Evolutionary conservation across 2,329 filamentous ascomycete genomes (phyloP).

Genomic region (Pseudocercospora fuligena): DNA sequence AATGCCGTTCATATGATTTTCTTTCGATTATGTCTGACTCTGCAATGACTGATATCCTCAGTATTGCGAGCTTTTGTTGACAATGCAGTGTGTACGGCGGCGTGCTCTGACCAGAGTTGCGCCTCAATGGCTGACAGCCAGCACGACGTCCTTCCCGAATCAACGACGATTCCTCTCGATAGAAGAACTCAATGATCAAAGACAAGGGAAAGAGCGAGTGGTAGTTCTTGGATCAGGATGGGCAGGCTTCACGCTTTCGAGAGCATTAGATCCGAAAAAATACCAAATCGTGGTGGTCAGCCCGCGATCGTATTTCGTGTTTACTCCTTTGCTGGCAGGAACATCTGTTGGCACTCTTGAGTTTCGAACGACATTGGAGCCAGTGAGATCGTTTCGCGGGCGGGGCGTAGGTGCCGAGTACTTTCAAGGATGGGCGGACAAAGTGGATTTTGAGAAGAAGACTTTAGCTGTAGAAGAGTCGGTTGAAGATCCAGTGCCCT

Average conservation of each 20-base stretch:
- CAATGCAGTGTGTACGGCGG: constrained; percentile 17
- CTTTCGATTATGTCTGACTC: background rate
- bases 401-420: constrained; percentile 67
- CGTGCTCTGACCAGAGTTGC: constrained; percentile 6
- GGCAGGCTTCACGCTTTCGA: constrained; percentile 74
- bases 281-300: constrained; percentile 79
- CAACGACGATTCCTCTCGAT: constrained; percentile 32
- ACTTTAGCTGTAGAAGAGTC: constrained; percentile 73
- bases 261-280: constrained; percentile 70
- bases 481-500: constrained; percentile 61
- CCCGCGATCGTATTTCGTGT: constrained; percentile 88
- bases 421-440: constrained; percentile 83
- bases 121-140: constrained; percentile 5
- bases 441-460: constrained; percentile 78
- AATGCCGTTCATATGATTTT: background rate
- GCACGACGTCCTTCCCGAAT: background rate
- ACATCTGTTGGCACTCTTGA: constrained; percentile 87
- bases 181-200: constrained; percentile 32
- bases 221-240: constrained; percentile 73
- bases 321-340: constrained; percentile 81
- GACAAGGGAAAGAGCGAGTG: constrained; percentile 58
- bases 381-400: constrained; percentile 70
- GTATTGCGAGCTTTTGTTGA: background rate
- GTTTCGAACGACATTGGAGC: constrained; percentile 82
- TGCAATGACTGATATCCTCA: background rate